Conservation (phyloP, 495 filamentous ascomycete species). For the Glonium stellatum region DNA sequence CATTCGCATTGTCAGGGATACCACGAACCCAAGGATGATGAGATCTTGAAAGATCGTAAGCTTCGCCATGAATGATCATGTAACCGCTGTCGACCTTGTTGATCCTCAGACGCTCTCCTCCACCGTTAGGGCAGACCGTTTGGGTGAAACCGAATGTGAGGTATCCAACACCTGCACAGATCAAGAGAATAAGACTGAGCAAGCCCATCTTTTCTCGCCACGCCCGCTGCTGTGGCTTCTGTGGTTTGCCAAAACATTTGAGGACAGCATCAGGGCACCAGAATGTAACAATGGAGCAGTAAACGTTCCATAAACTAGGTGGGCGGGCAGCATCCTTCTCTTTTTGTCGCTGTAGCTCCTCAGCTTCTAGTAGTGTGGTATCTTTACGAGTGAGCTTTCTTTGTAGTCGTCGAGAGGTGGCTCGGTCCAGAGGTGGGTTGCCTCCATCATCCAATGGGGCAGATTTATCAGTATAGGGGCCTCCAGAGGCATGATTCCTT, state of each 20-base stretch:
- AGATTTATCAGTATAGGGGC: conserved; percentile 31
- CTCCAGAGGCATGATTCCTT: conserved; percentile 31
- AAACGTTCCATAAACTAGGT: conserved; percentile 88
- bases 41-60: conserved; percentile 73
- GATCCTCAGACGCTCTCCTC: conserved; percentile 59
- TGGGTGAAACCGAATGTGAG: conserved; percentile 94
- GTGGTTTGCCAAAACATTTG: conserved; percentile 77
- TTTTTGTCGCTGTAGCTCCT: conserved; percentile 57
- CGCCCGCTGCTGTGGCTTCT: conserved; percentile 80
- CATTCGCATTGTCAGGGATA: conserved; percentile 62
- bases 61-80: conserved; percentile 92
- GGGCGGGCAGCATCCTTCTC: conserved; percentile 64
- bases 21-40: conserved; percentile 69
- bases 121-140: conserved; percentile 66
- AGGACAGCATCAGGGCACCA: conserved; percentile 86
- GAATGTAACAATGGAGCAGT: conserved; percentile 89
- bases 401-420: conserved; percentile 25
- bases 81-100: conserved; percentile 74
- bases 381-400: conserved; percentile 47
- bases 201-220: conserved; percentile 99
- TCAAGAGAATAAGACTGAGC: conserved; percentile 82
- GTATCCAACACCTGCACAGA: conserved; percentile 87
- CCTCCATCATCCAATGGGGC: conserved; percentile 33
- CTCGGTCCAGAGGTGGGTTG: not conserved
- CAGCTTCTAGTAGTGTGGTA: conserved; percentile 45